Percentiles rank a stretch among this genome's conserved stretches.
Conservation (phyloP, 2,329 filamentous ascomycete genomes). For the Penicillium sp. region DNA sequence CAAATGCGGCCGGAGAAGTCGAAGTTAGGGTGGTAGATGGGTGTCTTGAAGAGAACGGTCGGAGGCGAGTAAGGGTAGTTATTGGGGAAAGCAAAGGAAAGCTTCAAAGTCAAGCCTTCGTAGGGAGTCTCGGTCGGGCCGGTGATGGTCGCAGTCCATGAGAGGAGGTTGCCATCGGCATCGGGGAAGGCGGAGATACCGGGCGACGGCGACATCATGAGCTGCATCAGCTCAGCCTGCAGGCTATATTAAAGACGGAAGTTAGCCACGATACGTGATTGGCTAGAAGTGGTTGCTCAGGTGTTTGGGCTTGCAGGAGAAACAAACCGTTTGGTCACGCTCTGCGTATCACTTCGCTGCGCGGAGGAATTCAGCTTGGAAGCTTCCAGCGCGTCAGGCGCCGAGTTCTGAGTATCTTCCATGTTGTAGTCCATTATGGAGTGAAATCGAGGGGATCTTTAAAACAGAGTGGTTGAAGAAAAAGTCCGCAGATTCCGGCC, state of each 20-base stretch:
- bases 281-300: not conserved
- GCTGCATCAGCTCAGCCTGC: slow-evolving; percentile 95
- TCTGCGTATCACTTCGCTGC: slow-evolving; percentile 66
- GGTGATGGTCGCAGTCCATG: slow-evolving; percentile 91
- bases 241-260: slow-evolving; percentile 57
- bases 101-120: slow-evolving; percentile 82
- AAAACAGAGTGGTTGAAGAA: slow-evolving; percentile 10
- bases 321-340: slow-evolving; percentile 72
- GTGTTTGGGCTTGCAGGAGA: not conserved
- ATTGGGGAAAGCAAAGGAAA: slow-evolving; percentile 83
- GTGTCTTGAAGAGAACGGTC: slow-evolving; percentile 93
- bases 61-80: slow-evolving; percentile 94
- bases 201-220: slow-evolving; percentile 93
- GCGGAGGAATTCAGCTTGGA: slow-evolving; percentile 59
- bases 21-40: slow-evolving; percentile 98
- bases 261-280: not conserved
- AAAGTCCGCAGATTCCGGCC: slow-evolving; percentile 13
- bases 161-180: slow-evolving; percentile 82
- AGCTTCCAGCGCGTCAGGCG: slow-evolving; percentile 61
- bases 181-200: slow-evolving; percentile 95
- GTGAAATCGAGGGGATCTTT: not conserved
- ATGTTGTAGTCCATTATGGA: slow-evolving; percentile 54
- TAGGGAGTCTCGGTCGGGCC: slow-evolving; percentile 93
- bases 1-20: slow-evolving; percentile 97
- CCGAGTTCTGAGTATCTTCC: slow-evolving; percentile 68